phyloP scores from a whole-genome alignment of 805 yeast genomes.

The Barnettozyma siamensis region DNA sequence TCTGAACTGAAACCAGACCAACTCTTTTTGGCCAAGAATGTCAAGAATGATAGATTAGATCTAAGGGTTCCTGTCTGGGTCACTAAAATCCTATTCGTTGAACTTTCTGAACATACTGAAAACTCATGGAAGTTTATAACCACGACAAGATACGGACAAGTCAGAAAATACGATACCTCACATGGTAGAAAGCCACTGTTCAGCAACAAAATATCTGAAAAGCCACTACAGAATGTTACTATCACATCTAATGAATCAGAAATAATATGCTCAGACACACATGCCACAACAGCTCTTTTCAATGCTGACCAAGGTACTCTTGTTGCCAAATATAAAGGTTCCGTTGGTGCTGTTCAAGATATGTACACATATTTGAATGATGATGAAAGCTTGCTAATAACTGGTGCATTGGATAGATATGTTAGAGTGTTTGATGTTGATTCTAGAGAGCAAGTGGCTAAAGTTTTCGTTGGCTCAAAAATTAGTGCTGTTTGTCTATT shows the following conservation, averaged over 20 bases:
- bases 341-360: constrained; percentile 60
- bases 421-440: constrained; percentile 66
- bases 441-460: constrained; percentile 53
- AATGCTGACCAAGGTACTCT: constrained; percentile 45
- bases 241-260: constrained; percentile 28
- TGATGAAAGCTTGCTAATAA: constrained; percentile 44
- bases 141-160: constrained; percentile 68
- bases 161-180: constrained; percentile 65
- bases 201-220: constrained; percentile 49
- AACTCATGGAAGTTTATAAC: constrained; percentile 50
- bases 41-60: constrained; percentile 72
- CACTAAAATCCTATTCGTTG: constrained; percentile 46
- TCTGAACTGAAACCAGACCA: constrained; percentile 24
- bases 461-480: constrained; percentile 73
- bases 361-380: constrained; percentile 20
- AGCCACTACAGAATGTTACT: constrained; percentile 40
- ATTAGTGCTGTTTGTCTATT: constrained; percentile 47
- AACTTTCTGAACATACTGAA: constrained; percentile 28
- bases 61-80: constrained; percentile 82
- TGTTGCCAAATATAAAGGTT: constrained; percentile 69
- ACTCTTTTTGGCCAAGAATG: constrained; percentile 73
- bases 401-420: constrained; percentile 88
- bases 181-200: constrained; percentile 63
- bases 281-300: constrained; percentile 54
- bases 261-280: constrained; percentile 69